Evolutionary conservation across 2,329 filamentous ascomycete species (phyloP).

Genomic region (Torrubiella hemipterigena): DNA sequence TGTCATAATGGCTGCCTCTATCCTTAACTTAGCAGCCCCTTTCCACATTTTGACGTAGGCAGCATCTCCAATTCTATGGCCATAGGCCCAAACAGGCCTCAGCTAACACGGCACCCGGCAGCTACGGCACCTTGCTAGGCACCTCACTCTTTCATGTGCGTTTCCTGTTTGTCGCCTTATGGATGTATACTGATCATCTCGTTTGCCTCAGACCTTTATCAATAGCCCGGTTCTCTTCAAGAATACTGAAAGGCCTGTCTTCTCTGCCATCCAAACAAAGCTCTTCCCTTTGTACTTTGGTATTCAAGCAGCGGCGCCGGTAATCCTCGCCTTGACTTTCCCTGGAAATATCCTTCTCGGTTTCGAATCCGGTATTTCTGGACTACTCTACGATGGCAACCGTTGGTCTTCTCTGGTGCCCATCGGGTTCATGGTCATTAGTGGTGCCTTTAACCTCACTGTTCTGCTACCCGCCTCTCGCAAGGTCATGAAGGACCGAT

Average conservation of each 20-base stretch:
- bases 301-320: constrained; percentile 65
- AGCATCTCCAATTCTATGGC: background rate
- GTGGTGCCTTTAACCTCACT: constrained; percentile 57
- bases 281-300: constrained; percentile 85
- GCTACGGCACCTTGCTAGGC: constrained; percentile 81
- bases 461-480: constrained; percentile 67
- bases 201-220: constrained; percentile 51
- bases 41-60: constrained; percentile 66
- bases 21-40: constrained; percentile 30
- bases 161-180: background rate
- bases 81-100: constrained; percentile 1
- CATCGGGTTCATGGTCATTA: constrained; percentile 56
- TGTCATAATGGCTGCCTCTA: background rate
- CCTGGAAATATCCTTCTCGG: constrained; percentile 47
- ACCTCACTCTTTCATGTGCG: constrained; percentile 71
- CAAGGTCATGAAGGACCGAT: constrained; percentile 61
- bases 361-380: constrained; percentile 33
- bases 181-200: constrained; percentile 4
- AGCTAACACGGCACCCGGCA: constrained; percentile 27
- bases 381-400: constrained; percentile 48
- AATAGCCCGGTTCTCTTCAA: constrained; percentile 65
- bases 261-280: constrained; percentile 66
- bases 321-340: constrained; percentile 67
- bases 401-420: constrained; percentile 55
- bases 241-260: constrained; percentile 65